These are phyloP conservation scores for Geosiphon pyriformis DNA, from an alignment of 192 early-diverging fungal genomes.

Conservation along the genomic window DNA sequence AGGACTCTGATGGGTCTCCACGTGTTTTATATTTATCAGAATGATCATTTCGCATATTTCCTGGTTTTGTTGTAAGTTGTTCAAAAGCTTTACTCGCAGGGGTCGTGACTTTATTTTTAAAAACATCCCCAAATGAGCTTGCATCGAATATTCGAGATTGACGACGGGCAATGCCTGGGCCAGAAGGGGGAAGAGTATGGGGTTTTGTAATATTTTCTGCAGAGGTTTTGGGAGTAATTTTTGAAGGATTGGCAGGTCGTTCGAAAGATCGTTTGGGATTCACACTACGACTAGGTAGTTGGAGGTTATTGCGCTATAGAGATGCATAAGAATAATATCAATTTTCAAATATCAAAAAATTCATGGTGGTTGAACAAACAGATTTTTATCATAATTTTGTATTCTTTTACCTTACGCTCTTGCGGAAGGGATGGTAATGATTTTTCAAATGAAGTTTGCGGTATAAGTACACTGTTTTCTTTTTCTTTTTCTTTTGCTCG, in stretches of 20 bases:
- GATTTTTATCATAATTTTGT: too few species aligned
- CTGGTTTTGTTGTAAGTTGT: slow-evolving; percentile 10
- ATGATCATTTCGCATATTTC: background rate
- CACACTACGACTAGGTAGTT: background rate
- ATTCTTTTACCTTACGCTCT: slow-evolving; percentile 10
- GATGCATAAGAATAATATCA: background rate
- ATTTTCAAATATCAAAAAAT: background rate
- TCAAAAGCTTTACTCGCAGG: slow-evolving; percentile 9
- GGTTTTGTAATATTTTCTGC: slow-evolving; percentile 16
- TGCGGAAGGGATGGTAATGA: slow-evolving; percentile 28
- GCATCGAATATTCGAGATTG: slow-evolving; percentile 17
- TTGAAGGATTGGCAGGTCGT: background rate
- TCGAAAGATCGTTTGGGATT: slow-evolving; percentile 19
- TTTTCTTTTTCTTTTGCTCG: slow-evolving; percentile 27
- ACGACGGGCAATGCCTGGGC: background rate
- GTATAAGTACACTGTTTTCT: slow-evolving; percentile 2
- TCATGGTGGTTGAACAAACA: too few species aligned
- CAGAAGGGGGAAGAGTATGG: slow-evolving; percentile 6
- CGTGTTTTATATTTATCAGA: slow-evolving; percentile 8
- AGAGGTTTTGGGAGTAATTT: slow-evolving; percentile 1
- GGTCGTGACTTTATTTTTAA: slow-evolving; percentile 12
- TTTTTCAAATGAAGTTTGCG: slow-evolving; percentile 22
- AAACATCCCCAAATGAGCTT: background rate
- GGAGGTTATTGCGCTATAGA: background rate
- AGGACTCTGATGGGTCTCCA: background rate